These are phyloP conservation scores for Plasmodium inui DNA, from an alignment of 169 alveolate genomes.

Conservation along the genomic window DNA sequence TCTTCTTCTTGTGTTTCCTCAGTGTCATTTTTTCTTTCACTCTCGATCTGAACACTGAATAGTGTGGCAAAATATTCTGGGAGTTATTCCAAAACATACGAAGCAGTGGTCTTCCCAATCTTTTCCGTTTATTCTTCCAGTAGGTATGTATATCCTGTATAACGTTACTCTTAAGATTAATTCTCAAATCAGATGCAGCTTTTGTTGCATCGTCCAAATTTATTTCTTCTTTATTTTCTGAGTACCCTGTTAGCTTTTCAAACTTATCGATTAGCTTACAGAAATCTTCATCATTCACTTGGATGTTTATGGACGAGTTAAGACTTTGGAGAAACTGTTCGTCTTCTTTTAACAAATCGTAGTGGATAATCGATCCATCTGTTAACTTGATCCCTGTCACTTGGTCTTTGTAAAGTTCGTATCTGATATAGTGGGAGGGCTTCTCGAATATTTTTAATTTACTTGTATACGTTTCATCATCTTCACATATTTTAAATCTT, in stretches of 20 bases:
- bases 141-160: constrained; percentile 77
- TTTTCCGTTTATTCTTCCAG: constrained; percentile 85
- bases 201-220: constrained; percentile 77
- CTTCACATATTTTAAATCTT: constrained; percentile 67
- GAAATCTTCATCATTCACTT: constrained; percentile 74
- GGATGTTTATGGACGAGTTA: constrained; percentile 63
- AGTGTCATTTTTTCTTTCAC: constrained; percentile 89
- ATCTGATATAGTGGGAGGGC: constrained; percentile 87
- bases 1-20: constrained; percentile 87
- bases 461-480: constrained; percentile 37
- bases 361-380: constrained; percentile 84
- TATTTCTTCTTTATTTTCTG: constrained; percentile 74
- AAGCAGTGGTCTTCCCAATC: constrained; percentile 86
- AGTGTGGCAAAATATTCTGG: constrained; percentile 87
- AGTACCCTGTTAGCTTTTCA: constrained; percentile 81
- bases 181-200: constrained; percentile 64
- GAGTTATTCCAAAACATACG: constrained; percentile 89
- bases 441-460: constrained; percentile 73
- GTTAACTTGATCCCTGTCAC: constrained; percentile 85
- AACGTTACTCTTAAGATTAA: constrained; percentile 37
- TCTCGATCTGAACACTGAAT: constrained; percentile 88
- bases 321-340: constrained; percentile 81
- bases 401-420: constrained; percentile 85
- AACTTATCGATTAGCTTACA: constrained; percentile 81
- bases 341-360: constrained; percentile 85